These are phyloP conservation scores for Odontarrhena argentea DNA, from an alignment of 345 rosid species.

Conservation along the genomic window DNA sequence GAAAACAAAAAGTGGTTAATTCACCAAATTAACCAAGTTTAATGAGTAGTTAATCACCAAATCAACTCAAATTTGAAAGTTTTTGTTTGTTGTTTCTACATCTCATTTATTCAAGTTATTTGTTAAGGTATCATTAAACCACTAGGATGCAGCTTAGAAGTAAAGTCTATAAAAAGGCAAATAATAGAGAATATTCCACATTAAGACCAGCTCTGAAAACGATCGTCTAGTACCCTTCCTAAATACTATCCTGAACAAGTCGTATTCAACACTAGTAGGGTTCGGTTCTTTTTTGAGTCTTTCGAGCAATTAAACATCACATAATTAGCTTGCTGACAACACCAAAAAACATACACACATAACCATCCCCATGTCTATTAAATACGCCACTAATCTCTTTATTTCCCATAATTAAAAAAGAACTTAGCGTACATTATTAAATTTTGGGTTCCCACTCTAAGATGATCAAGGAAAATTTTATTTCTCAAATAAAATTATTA, in stretches of 20 bases:
- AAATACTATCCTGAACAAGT: slow-evolving; percentile 10
- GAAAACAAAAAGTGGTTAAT: neutral
- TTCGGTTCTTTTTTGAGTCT: slow-evolving; percentile 3
- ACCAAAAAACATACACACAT: neutral
- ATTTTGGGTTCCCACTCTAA: too few species aligned
- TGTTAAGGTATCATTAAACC: neutral
- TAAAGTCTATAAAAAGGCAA: slow-evolving; percentile 21
- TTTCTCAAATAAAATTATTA: neutral
- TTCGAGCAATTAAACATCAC: slow-evolving; percentile 11
- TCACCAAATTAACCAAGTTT: neutral
- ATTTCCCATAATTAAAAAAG: neutral
- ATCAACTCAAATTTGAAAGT: neutral
- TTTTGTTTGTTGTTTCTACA: neutral
- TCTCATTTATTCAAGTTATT: neutral
- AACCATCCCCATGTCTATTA: neutral
- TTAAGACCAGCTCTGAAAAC: slow-evolving; percentile 20
- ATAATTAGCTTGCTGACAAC: neutral
- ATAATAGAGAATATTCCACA: slow-evolving; percentile 16
- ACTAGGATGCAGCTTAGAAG: slow-evolving; percentile 17
- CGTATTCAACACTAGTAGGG: slow-evolving; percentile 28
- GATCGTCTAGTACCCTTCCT: slow-evolving; percentile 14
- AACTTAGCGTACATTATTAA: neutral
- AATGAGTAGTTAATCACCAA: neutral
- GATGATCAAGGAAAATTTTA: neutral
- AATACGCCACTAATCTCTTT: neutral